Evolutionary conservation across 805 yeast species (phyloP), one percentile per base, ranked within the genome.

Genomic region (Yamadazyma scolyti): DNA sequence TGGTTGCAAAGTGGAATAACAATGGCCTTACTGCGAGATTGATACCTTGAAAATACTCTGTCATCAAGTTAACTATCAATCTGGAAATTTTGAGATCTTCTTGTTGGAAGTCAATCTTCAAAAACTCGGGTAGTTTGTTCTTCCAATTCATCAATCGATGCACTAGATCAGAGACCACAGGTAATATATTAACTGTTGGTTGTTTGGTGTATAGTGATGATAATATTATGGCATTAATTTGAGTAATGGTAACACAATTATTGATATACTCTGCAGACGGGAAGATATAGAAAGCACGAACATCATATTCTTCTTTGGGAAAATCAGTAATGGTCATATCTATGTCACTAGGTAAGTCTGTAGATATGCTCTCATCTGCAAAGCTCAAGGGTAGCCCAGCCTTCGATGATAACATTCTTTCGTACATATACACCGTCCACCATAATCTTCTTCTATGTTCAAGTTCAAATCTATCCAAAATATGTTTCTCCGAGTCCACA

Each of bases 1-100:
- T 68, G 9, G 84, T 71, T 0, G 86, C 84, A 52, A 83, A 82
- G 52, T 83, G 90, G 47, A 82, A 82, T 27, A 83, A 55, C 23
- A 83, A 58, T 3, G 93, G 93, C 32, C 94, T 58, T 4, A 83
- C 86, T 0, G 90, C 89, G 25, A 83, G 56, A 48, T 83, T 83
- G 55, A 83, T 71, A 31, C 93, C 93, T 50, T 83, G 90, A 49
- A 83, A 82, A 54, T 82, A 83, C 49, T 83, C 94, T 2, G 89
- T 81, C 79, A 81, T 79, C 47, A 83, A 66, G 52, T 83, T 83
- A 10, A 84, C 85, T 11, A 75, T 75, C 18, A 81, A 56, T 41
- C 94, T 65, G 2, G 84, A 71, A 6, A 82, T 77, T 33, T 70
- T 67, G 18, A 83, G 60, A 25, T 70, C 67, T 6, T 73, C 71